Evolutionary conservation across 352 stramenopile species (phyloP).

Genomic region (Peronosclerospora sorghi): DNA sequence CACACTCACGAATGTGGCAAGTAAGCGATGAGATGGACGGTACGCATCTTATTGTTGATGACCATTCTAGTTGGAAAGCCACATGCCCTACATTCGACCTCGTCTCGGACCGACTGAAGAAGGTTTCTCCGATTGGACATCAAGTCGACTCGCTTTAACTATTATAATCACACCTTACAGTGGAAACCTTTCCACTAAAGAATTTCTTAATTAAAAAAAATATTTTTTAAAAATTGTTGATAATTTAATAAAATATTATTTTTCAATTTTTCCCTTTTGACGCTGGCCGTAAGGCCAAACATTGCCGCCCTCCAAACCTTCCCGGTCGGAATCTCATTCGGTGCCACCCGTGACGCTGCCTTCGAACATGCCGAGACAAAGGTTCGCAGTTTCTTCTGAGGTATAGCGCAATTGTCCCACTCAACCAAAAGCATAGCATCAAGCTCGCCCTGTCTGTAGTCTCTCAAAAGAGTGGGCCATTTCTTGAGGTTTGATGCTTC

Average conservation of each 20-base stretch:
- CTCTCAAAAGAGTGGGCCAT: constrained; percentile 63
- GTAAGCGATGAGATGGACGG: constrained; percentile 86
- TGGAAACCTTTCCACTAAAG: constrained; percentile 93
- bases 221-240: too few relatives aligned
- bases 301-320: constrained; percentile 90
- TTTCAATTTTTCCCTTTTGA: too few relatives aligned
- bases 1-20: too few relatives aligned
- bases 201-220: too few relatives aligned
- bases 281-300: constrained; percentile 86
- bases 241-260: too few relatives aligned
- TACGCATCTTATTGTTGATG: constrained; percentile 88
- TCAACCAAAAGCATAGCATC: constrained; percentile 57
- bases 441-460: constrained; percentile 61
- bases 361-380: constrained; percentile 83
- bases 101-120: too few relatives aligned
- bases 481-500: too few relatives aligned
- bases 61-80: constrained; percentile 72
- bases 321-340: constrained; percentile 91
- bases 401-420: constrained; percentile 39
- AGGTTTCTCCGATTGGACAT: constrained; percentile 87
- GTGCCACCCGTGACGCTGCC: constrained; percentile 82
- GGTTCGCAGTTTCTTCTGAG: too few relatives aligned
- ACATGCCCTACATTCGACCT: constrained; percentile 75
- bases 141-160: constrained; percentile 92
- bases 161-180: constrained; percentile 88